Evolutionary conservation across 805 yeast genomes (phyloP).

Genomic region (Pichia membranifaciens): DNA sequence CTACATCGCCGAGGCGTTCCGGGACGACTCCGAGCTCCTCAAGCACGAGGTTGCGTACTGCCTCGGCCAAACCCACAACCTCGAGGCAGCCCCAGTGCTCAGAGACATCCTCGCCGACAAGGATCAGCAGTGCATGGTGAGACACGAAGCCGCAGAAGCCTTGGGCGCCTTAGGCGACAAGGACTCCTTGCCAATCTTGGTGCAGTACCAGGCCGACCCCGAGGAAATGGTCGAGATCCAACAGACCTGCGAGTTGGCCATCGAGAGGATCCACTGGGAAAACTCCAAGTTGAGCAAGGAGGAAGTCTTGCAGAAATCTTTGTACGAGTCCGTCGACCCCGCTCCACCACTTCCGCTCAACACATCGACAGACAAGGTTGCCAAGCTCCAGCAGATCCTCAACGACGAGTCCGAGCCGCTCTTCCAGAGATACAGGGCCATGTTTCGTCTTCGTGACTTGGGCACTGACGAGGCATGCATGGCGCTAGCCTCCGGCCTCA

Average conservation of each 20-base stretch:
- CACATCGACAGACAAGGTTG: constrained; percentile 47
- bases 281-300: constrained; percentile 56
- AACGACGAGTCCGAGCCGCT: constrained; percentile 74
- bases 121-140: constrained; percentile 86
- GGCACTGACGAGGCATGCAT: constrained; percentile 89
- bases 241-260: constrained; percentile 96
- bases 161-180: constrained; percentile 90
- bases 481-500: constrained; percentile 87
- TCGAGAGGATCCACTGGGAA: constrained; percentile 93
- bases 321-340: constrained; percentile 89
- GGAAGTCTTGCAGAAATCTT: constrained; percentile 69
- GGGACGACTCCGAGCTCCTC: constrained; percentile 77
- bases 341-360: constrained; percentile 90
- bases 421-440: constrained; percentile 94
- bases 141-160: constrained; percentile 99
- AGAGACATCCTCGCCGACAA: constrained; percentile 61
- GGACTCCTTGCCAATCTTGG: constrained; percentile 61
- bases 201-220: constrained; percentile 70
- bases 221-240: constrained; percentile 66
- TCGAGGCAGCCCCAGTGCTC: constrained; percentile 68
- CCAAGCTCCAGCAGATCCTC: constrained; percentile 58
- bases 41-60: constrained; percentile 98
- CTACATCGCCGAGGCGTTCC: constrained; percentile 80
- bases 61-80: constrained; percentile 88
- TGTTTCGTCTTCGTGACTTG: constrained; percentile 95